Conservation (phyloP, 1,139 yeast genomes). For the Nakaseomyces delphensis region DNA sequence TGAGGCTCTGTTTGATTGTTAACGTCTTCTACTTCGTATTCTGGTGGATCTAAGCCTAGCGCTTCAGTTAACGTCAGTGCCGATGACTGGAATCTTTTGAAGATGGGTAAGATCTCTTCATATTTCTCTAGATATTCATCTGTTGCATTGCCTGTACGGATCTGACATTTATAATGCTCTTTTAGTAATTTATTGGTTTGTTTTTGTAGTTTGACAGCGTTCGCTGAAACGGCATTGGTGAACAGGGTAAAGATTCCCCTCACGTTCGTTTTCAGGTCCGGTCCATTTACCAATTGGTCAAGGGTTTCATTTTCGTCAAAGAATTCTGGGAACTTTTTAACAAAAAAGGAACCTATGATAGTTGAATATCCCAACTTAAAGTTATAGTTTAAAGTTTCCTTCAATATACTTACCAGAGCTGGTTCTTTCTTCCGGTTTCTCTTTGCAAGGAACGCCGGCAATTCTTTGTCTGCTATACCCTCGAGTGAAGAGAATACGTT, state of each 20-base stretch:
- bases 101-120: conserved; percentile 34
- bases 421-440: conserved; percentile 33
- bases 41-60: conserved; percentile 32
- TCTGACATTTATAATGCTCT: conserved; percentile 46
- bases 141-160: conserved; percentile 55
- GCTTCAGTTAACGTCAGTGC: conserved; percentile 41
- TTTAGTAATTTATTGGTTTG: conserved; percentile 34
- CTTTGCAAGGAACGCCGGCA: conserved; percentile 37
- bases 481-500: conserved; percentile 45
- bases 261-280: conserved; percentile 4
- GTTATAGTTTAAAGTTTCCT: conserved; percentile 47
- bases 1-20: conserved; percentile 16
- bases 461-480: conserved; percentile 31
- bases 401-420: conserved; percentile 42
- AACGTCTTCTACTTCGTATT: conserved; percentile 21
- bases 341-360: conserved; percentile 40
- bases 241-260: conserved; percentile 40
- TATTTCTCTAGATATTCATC: conserved; percentile 44
- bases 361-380: conserved; percentile 42
- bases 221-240: conserved; percentile 38
- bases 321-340: conserved; percentile 41
- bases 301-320: conserved; percentile 25
- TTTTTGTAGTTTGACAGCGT: conserved; percentile 34
- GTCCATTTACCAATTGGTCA: conserved; percentile 19
- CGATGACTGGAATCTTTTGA: conserved; percentile 41